Conservation (phyloP, 441 rosid genomes). For the Adansonia gregorii region DNA sequence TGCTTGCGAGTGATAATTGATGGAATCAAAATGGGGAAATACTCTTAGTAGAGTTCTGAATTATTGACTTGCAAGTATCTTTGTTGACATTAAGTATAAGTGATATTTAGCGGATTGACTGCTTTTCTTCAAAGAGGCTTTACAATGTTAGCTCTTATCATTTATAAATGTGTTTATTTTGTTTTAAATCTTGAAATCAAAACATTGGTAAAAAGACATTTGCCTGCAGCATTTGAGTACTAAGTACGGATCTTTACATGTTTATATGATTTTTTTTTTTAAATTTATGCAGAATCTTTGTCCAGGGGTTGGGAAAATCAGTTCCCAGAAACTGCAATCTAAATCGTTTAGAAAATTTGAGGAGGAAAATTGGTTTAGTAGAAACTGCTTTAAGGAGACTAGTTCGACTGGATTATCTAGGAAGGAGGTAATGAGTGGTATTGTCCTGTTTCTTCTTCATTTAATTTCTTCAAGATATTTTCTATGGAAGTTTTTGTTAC, state of each 20-base stretch:
- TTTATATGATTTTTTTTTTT: not conserved
- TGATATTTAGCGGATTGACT: not conserved
- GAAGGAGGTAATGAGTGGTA: constrained; percentile 36
- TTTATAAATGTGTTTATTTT: not conserved
- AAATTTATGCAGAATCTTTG: constrained; percentile 38
- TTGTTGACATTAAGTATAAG: not conserved
- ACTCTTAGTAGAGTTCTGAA: not conserved
- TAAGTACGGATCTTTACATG: not conserved
- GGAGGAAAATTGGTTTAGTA: constrained; percentile 29
- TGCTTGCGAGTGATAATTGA: not conserved
- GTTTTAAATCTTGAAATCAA: not conserved
- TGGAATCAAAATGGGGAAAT: constrained; percentile 6
- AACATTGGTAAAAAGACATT: not conserved
- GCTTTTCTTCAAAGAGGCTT: not conserved
- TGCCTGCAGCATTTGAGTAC: not conserved
- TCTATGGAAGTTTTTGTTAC: not conserved
- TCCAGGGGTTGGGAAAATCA: constrained; percentile 28
- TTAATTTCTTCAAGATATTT: constrained; percentile 7
- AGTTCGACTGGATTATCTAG: constrained; percentile 35
- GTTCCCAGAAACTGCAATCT: constrained; percentile 33
- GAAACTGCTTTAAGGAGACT: constrained; percentile 35
- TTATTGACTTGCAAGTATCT: not conserved
- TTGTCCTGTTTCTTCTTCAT: constrained; percentile 8
- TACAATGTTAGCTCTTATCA: not conserved
- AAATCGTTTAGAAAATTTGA: constrained; percentile 29